Conservation (phyloP, 2,329 filamentous ascomycete species). For the Raffaelea deltoideospora region DNA sequence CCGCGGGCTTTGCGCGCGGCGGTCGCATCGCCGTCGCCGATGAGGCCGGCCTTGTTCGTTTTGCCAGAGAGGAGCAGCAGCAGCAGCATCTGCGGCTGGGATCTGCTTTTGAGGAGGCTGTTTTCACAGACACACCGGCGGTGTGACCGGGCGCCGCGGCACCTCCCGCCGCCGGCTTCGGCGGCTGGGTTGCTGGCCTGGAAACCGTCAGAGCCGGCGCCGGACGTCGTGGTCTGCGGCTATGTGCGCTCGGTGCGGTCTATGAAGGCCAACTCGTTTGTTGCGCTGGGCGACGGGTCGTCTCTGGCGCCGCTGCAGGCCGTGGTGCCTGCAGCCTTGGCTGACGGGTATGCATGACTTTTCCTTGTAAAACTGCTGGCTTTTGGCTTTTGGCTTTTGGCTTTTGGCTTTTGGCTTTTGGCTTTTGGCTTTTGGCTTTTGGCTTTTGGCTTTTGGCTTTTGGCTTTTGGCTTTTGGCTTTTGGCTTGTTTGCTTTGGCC, state of each 20-base stretch:
- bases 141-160: too few relatives aligned
- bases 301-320: conserved; percentile 67
- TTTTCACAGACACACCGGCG: too few relatives aligned
- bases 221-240: conserved; percentile 52
- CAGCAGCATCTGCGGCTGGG: too few relatives aligned
- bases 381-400: conserved; percentile 8
- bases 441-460: conserved; percentile 1
- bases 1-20: too few relatives aligned
- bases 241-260: conserved; percentile 74
- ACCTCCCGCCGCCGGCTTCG: conserved; percentile 16
- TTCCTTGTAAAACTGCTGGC: too few relatives aligned
- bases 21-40: too few relatives aligned
- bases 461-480: background rate
- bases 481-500: conserved; percentile 10
- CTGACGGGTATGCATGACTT: conserved; percentile 46
- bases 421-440: conserved; percentile 5
- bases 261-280: conserved; percentile 73
- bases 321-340: conserved; percentile 56
- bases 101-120: too few relatives aligned
- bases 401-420: conserved; percentile 5
- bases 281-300: conserved; percentile 76
- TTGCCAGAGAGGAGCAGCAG: too few relatives aligned
- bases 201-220: conserved; percentile 26
- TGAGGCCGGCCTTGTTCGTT: too few relatives aligned
- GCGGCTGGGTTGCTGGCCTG: conserved; percentile 42